phyloP scores from a whole-genome alignment of 75 land plant genomes.

The Sequoia sempervirens region DNA sequence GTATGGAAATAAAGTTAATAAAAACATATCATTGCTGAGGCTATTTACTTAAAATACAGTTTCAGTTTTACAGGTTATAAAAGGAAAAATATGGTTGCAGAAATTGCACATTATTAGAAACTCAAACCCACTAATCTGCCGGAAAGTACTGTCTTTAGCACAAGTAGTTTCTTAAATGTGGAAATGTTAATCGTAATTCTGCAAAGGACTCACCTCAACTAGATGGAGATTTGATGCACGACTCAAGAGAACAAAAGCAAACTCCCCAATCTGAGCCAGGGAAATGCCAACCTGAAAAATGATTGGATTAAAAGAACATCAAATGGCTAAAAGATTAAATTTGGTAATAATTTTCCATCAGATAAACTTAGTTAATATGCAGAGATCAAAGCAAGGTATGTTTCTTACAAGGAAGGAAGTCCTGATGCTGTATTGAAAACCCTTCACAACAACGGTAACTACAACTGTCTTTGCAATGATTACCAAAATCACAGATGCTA shows the following conservation, averaged over 20 bases:
- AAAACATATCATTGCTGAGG: not conserved
- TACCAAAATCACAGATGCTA: conserved; percentile 92
- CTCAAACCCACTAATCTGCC: not conserved
- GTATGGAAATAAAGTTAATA: not conserved
- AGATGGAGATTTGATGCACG: conserved; percentile 98
- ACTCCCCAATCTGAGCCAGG: conserved; percentile 98
- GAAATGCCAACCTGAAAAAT: conserved; percentile 93
- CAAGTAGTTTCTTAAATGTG: not conserved
- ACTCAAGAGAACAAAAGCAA: conserved; percentile 97
- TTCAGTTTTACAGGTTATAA: not conserved
- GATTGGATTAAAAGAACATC: not conserved
- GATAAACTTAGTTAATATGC: not conserved
- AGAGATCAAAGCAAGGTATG: not conserved
- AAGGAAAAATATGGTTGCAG: not conserved
- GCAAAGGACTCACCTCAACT: conserved; percentile 56
- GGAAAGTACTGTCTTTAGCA: not conserved
- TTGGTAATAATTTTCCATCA: not conserved
- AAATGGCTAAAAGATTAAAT: not conserved
- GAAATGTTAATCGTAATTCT: not conserved
- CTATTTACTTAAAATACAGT: not conserved
- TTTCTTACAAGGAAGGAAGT: conserved; percentile 82
- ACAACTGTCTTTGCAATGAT: conserved; percentile 82
- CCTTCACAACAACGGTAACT: conserved; percentile 76
- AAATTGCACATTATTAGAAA: not conserved
- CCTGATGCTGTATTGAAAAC: conserved; percentile 84